A percentile compares a stretch with the other conserved stretches of the same genome.
These are phyloP conservation scores for Yamadazyma ubonensis DNA, from an alignment of 805 yeast genomes.

Conservation along the genomic window DNA sequence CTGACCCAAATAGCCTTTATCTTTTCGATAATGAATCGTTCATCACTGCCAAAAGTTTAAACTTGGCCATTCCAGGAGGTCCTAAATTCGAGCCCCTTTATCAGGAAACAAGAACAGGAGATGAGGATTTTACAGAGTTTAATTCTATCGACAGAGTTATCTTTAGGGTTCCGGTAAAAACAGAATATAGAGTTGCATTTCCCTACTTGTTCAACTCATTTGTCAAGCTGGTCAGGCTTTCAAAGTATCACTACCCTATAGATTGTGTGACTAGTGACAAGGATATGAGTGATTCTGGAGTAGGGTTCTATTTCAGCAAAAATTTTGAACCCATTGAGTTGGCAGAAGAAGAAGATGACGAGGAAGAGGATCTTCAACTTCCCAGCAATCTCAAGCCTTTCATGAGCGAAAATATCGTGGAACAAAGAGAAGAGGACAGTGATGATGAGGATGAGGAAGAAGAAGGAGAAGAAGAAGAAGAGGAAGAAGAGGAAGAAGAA, in stretches of 20 bases:
- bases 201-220: constrained; percentile 82
- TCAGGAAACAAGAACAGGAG: constrained; percentile 57
- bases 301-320: constrained; percentile 16
- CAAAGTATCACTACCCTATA: constrained; percentile 65
- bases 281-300: constrained; percentile 30
- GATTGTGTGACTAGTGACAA: constrained; percentile 47
- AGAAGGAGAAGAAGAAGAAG: constrained; percentile 11
- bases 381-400: constrained; percentile 47
- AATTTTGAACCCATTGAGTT: constrained; percentile 53
- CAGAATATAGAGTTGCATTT: constrained; percentile 84
- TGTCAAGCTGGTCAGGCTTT: constrained; percentile 60
- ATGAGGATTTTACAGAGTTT: constrained; percentile 77
- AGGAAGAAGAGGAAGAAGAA: constrained; percentile 5
- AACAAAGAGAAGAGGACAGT: constrained; percentile 5
- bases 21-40: constrained; percentile 78
- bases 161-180: constrained; percentile 69
- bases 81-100: constrained; percentile 90
- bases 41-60: constrained; percentile 87
- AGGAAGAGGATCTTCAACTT: constrained; percentile 31
- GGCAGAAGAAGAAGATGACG: constrained; percentile 13
- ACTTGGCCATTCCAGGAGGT: constrained; percentile 89
- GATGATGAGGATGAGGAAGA: constrained; percentile 5
- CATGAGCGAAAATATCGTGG: constrained; percentile 24
- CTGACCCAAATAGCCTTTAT: constrained; percentile 60
- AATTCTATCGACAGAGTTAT: constrained; percentile 86